phyloP scores from a whole-genome alignment of 177 flowering plant species.

The Vitis hybrid region DNA sequence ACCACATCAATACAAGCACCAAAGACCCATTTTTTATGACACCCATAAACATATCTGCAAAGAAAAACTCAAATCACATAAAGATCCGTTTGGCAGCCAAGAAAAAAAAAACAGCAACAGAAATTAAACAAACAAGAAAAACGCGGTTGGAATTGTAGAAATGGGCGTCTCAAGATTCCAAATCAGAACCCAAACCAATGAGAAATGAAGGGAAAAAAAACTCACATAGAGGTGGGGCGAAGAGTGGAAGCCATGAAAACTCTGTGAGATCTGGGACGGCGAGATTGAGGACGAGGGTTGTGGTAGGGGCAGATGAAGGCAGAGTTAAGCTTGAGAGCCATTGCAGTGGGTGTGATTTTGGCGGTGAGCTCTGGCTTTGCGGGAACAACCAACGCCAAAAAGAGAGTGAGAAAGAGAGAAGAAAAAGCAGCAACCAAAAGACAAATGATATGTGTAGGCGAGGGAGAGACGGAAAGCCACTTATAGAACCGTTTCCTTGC shows the following conservation, averaged over 20 bases:
- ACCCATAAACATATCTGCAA: not conserved
- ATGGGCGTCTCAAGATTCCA: too few species aligned
- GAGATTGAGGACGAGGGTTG: conserved; percentile 5
- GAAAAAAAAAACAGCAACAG: too few species aligned
- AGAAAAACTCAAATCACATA: not conserved
- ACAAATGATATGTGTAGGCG: not conserved
- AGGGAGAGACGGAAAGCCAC: not conserved
- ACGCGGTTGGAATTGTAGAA: too few species aligned
- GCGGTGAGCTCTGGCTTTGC: not conserved
- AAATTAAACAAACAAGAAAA: too few species aligned
- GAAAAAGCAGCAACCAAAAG: not conserved
- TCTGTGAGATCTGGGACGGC: conserved; percentile 20
- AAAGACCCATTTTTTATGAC: not conserved
- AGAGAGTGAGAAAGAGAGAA: not conserved
- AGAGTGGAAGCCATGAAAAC: conserved; percentile 13
- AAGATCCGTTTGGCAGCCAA: too few species aligned
- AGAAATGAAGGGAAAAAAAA: not conserved
- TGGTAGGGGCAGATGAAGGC: conserved; percentile 2
- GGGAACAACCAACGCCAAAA: not conserved
- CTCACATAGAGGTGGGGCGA: conserved; percentile 18
- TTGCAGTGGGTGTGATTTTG: not conserved
- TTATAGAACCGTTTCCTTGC: not conserved
- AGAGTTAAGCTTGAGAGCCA: conserved; percentile 10
- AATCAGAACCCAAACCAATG: too few species aligned
- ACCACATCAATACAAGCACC: not conserved